Evolutionary conservation across 345 rosid genomes (phyloP).

Genomic region (Combretum micranthum): DNA sequence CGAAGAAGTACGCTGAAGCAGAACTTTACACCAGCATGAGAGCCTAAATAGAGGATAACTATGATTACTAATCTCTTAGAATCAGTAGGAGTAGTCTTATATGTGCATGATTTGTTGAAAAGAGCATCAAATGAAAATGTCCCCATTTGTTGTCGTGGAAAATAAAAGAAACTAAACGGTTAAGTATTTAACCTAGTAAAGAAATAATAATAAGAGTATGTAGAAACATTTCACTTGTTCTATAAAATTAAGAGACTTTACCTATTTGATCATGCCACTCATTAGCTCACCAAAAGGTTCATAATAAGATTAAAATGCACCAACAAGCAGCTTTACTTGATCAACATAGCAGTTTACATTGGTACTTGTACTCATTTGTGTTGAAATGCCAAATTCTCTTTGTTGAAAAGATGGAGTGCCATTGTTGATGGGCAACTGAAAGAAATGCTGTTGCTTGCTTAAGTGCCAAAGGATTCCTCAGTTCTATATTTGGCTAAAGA

Average conservation of each 20-base stretch:
- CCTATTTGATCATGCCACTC: conserved; percentile 59
- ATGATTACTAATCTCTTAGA: background rate
- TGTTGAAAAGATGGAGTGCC: conserved; percentile 25
- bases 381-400: conserved; percentile 26
- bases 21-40: no score
- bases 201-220: background rate
- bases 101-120: conserved; percentile 32
- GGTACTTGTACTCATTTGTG: conserved; percentile 27
- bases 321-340: conserved; percentile 37
- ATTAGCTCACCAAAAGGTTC: conserved; percentile 57
- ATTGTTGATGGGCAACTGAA: conserved; percentile 28
- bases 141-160: conserved; percentile 28
- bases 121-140: conserved; percentile 36
- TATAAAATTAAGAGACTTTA: conserved; percentile 8
- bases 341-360: conserved; percentile 25
- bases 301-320: conserved; percentile 30
- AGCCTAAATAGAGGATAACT: no score
- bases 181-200: background rate
- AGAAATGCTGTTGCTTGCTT: conserved; percentile 21
- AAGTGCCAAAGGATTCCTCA: conserved; percentile 10
- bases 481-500: conserved; percentile 23
- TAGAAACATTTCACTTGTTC: no score
- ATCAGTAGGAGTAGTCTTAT: conserved; percentile 11
- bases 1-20: no score
- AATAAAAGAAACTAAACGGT: background rate